These are phyloP conservation scores for Serendipita sp. DNA, from an alignment of 768 basidiomycete species.

Conservation along the genomic window DNA sequence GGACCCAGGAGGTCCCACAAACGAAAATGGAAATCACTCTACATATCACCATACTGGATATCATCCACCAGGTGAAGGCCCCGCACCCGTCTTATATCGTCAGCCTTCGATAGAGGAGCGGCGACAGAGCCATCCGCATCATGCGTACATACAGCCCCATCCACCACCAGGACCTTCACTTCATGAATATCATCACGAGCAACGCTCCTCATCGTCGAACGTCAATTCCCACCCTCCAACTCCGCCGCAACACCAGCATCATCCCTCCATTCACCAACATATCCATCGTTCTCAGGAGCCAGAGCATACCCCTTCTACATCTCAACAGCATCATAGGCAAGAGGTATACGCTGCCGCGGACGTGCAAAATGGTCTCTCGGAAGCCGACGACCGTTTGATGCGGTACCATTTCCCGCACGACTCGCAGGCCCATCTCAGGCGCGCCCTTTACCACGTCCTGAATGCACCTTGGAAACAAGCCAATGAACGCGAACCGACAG, in stretches of 20 bases:
- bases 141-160: background rate
- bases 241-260: background rate
- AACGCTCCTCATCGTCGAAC: background rate
- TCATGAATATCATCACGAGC: background rate
- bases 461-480: background rate
- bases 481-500: conserved; percentile 6
- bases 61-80: background rate
- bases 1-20: background rate
- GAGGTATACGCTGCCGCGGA: background rate
- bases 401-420: conserved; percentile 1
- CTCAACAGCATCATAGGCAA: background rate
- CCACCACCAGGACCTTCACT: background rate
- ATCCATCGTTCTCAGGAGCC: background rate
- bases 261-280: background rate
- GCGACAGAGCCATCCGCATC: background rate
- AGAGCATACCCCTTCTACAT: background rate
- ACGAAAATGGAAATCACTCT: background rate
- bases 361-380: background rate
- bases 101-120: background rate
- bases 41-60: background rate
- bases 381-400: conserved; percentile 6
- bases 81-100: background rate
- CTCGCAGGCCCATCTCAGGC: background rate
- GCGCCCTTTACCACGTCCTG: conserved; percentile 2
- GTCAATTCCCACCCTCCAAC: background rate